These are phyloP conservation scores for Hypomontagnella submonticulosa DNA, from an alignment of 495 filamentous ascomycete species.

Conservation along the genomic window DNA sequence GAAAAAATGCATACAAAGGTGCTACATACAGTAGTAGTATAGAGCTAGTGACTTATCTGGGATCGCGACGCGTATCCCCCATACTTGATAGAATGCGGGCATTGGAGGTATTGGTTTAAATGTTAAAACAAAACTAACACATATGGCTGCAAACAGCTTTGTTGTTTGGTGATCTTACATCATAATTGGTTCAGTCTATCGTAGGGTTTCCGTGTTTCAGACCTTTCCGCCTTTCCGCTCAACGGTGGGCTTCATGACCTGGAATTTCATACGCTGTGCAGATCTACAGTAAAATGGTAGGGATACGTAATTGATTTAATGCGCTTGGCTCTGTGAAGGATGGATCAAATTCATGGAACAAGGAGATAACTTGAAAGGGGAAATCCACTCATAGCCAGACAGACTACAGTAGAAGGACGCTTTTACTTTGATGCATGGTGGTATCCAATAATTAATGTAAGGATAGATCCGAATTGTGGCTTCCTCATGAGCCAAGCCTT, in stretches of 20 bases:
- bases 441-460: conserved; percentile 5
- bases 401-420: no score
- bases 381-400: no score
- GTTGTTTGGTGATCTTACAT: conserved; percentile 16
- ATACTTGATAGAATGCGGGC: conserved; percentile 5
- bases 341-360: conserved; percentile 2
- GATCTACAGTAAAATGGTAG: conserved; percentile 8
- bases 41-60: conserved; percentile 4
- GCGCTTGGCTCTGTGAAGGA: conserved; percentile 8
- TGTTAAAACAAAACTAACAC: background rate
- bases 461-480: conserved; percentile 33
- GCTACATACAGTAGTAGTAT: no score
- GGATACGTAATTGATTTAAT: conserved; percentile 18
- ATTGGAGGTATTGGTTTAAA: conserved; percentile 11
- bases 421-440: background rate
- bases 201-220: conserved; percentile 36
- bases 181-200: conserved; percentile 35
- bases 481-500: conserved; percentile 11
- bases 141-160: conserved; percentile 17
- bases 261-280: conserved; percentile 1
- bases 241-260: conserved; percentile 17
- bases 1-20: conserved; percentile 12
- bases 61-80: conserved; percentile 21
- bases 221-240: conserved; percentile 20
- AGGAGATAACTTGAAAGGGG: conserved; percentile 6